phyloP scores from a whole-genome alignment of 202 grass and related monocot species.

The Eragrostis tef region DNA sequence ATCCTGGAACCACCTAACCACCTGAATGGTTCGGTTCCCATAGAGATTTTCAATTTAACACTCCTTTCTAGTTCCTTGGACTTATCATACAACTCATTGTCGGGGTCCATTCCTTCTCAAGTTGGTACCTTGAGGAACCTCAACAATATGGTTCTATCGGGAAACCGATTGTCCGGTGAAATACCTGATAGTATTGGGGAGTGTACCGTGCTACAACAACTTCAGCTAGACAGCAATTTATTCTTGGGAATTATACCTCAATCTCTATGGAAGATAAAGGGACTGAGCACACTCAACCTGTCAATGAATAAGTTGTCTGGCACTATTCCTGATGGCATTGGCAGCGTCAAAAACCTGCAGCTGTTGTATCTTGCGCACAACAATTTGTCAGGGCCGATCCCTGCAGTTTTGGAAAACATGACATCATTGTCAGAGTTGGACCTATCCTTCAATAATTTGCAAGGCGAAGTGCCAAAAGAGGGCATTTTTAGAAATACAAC shows the following conservation, averaged over 20 bases:
- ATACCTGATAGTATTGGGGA: conserved; percentile 36
- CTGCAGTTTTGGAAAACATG: conserved; percentile 13
- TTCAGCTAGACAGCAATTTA: conserved; percentile 22
- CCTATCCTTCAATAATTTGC: conserved; percentile 41
- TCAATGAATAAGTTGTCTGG: conserved; percentile 38
- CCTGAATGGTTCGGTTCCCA: too few relatives aligned
- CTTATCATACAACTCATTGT: conserved; percentile 29
- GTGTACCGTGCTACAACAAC: neutral
- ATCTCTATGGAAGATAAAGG: conserved; percentile 28
- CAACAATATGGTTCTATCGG: too few relatives aligned
- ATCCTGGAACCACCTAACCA: too few relatives aligned
- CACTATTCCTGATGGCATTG: neutral
- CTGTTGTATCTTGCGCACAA: conserved; percentile 26
- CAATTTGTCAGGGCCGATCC: conserved; percentile 36
- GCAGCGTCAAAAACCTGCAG: neutral
- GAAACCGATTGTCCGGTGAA: conserved; percentile 35
- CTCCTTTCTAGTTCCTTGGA: too few relatives aligned
- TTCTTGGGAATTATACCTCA: conserved; percentile 42
- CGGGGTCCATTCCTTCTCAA: conserved; percentile 16
- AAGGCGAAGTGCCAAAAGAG: conserved; percentile 37
- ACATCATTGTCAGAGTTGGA: neutral
- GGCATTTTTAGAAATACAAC: conserved; percentile 19
- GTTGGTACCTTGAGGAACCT: conserved; percentile 20
- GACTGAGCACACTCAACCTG: neutral
- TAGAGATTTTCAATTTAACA: neutral